These are phyloP conservation scores for Penicillium italicum DNA, from an alignment of 2,329 filamentous ascomycete species.

Conservation along the genomic window DNA sequence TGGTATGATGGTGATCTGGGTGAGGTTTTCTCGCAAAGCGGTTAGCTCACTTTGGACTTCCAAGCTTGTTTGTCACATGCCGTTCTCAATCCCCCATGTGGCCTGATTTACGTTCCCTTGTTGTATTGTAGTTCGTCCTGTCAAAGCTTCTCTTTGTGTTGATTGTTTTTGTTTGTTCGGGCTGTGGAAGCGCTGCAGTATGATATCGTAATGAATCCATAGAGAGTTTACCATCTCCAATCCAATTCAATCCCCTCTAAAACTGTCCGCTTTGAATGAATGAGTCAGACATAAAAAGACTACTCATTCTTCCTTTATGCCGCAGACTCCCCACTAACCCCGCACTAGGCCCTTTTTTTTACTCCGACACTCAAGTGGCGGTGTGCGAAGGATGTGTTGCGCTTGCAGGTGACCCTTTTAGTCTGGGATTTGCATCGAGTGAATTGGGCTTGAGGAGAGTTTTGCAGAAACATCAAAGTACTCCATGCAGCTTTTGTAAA, in stretches of 20 bases:
- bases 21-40: not conserved
- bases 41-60: not conserved
- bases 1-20: not conserved
- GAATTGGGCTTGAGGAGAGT: not conserved
- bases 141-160: not conserved
- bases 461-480: not conserved
- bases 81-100: not conserved
- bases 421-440: not conserved
- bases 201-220: not conserved
- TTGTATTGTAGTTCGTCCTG: not conserved
- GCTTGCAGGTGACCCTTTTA: constrained; percentile 14
- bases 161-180: not conserved
- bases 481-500: not conserved
- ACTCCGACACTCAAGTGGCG: constrained; percentile 20
- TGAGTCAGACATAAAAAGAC: constrained; percentile 6
- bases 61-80: not conserved
- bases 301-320: not conserved
- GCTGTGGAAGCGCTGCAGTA: not conserved
- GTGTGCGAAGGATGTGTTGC: constrained; percentile 21
- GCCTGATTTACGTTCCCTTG: not conserved
- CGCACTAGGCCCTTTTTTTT: constrained; percentile 11
- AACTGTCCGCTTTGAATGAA: not conserved
- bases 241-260: not conserved
- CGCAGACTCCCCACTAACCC: constrained; percentile 9
- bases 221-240: not conserved